Evolutionary conservation across 768 basidiomycete genomes (phyloP).

Genomic region (Fomitopsis serialis): DNA sequence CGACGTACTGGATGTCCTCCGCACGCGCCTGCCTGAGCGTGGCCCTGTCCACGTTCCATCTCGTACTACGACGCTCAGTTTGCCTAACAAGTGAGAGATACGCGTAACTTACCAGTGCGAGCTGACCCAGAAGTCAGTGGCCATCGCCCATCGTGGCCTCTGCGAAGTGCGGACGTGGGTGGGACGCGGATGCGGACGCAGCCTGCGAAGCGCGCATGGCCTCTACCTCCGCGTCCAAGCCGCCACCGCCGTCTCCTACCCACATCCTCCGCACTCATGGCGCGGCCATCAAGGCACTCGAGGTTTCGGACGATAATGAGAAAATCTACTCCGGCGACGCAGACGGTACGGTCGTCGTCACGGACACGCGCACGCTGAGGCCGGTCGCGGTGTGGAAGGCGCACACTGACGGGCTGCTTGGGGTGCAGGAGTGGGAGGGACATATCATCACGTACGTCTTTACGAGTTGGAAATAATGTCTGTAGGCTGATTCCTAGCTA

Average conservation of each 20-base stretch:
- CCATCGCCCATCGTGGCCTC: slow-evolving; percentile 41
- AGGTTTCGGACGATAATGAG: slow-evolving; percentile 67
- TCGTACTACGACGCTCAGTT: slow-evolving; percentile 49
- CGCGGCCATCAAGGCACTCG: slow-evolving; percentile 53
- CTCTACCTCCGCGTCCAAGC: too few relatives aligned
- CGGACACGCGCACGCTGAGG: slow-evolving; percentile 73
- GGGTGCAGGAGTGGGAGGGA: slow-evolving; percentile 68
- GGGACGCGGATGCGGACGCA: too few relatives aligned
- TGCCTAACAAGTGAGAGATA: not conserved
- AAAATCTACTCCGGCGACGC: slow-evolving; percentile 84
- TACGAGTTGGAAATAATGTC: not conserved
- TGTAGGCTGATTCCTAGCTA: slow-evolving; percentile 20
- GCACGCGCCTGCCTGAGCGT: slow-evolving; percentile 68
- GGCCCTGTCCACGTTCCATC: slow-evolving; percentile 86
- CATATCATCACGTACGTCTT: slow-evolving; percentile 70
- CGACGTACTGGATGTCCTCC: slow-evolving; percentile 75
- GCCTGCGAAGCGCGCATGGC: slow-evolving; percentile 7
- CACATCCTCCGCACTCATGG: slow-evolving; percentile 76
- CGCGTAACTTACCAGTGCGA: slow-evolving; percentile 68
- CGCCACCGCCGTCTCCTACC: slow-evolving; percentile 46
- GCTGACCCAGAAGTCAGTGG: slow-evolving; percentile 89
- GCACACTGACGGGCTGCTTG: slow-evolving; percentile 73
- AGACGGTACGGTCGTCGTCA: slow-evolving; percentile 70
- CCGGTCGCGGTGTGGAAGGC: slow-evolving; percentile 71
- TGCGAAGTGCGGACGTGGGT: too few relatives aligned